Conservation (phyloP, 2,329 filamentous ascomycete species). For the Rhinocladiella similis region DNA sequence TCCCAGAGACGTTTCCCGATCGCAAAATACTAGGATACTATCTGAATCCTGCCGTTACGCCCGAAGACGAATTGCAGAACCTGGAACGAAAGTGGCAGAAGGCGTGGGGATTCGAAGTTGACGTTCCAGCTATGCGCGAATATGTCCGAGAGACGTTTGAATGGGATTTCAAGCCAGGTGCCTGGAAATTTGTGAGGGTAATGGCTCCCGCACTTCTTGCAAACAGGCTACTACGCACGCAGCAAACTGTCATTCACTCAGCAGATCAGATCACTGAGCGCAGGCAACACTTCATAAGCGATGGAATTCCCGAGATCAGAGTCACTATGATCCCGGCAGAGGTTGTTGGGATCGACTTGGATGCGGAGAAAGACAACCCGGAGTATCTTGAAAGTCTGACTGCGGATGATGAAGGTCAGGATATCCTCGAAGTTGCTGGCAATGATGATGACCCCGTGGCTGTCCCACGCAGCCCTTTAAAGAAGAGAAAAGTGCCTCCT, state of each 20-base stretch:
- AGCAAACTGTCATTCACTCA: slow-evolving; percentile 33
- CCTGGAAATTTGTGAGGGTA: slow-evolving; percentile 79
- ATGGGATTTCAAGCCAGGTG: slow-evolving; percentile 77
- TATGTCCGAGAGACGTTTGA: slow-evolving; percentile 82
- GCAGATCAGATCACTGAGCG: slow-evolving; percentile 56
- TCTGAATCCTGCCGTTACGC: slow-evolving; percentile 80
- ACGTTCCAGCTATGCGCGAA: slow-evolving; percentile 66
- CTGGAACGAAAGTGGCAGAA: slow-evolving; percentile 59
- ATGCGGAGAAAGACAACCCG: slow-evolving; percentile 66
- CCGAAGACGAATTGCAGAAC: slow-evolving; percentile 54
- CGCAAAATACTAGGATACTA: slow-evolving; percentile 80
- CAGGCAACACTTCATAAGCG: slow-evolving; percentile 71
- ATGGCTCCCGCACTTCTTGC: slow-evolving; percentile 75
- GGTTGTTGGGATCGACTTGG: slow-evolving; percentile 75
- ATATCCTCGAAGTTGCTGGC: slow-evolving; percentile 34
- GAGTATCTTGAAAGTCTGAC: slow-evolving; percentile 39
- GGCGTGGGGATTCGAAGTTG: slow-evolving; percentile 48
- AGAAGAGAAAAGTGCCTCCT: slow-evolving; percentile 43
- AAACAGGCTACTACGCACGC: slow-evolving; percentile 50
- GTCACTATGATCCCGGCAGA: slow-evolving; percentile 74
- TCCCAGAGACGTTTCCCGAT: slow-evolving; percentile 81
- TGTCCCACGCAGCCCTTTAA: slow-evolving; percentile 38
- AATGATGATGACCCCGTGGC: slow-evolving; percentile 35
- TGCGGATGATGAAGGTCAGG: slow-evolving; percentile 34
- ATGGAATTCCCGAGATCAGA: slow-evolving; percentile 73